Evolutionary conservation across 129 eudicot species (phyloP), one percentile per base, ranked within the genome.

Genomic region (Chrysanthemum seticuspe): DNA sequence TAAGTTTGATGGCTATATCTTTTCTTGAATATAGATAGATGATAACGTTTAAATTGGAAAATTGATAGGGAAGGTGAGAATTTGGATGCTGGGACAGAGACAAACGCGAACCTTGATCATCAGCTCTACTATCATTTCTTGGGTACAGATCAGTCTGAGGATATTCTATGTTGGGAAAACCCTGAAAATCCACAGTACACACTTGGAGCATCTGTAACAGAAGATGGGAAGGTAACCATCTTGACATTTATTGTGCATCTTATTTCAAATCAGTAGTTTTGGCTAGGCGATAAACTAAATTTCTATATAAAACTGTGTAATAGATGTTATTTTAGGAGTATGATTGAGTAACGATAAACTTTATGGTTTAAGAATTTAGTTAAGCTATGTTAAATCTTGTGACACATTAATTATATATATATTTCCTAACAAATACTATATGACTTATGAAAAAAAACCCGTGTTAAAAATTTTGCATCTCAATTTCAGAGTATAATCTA

Each of bases 41-140:
- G 6, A 67, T 59, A 47, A 48, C 36, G n/a, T 68, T 48, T 62
- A 12, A 15, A 11, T 13, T 54, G 19, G 36, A 25, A n/a, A 54
- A 53, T 78, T 52, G 49, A 5, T 47, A 93, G 99, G 81, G 91
- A 90, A 65, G 97, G 93, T 50, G 95, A 86, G 29, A 78, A 88
- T 36, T 80, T 87, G 75, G 97, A 91, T 80, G 99, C 91, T 53
- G 99, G 99, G 59, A 95, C 97, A 27, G 97, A 95, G 80, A 95
- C 97, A 13, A 80, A 86, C 47, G 70, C 83, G 4, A 90, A 88
- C 65, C 85, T 90, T 19, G 82, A 95, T 80, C 92, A 94, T 65
- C 89, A 84, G 77, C 61, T 90, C 3, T 95, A 95, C 70, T 95
- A 95, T 78, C 99, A 95, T 85, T 83, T 77, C 66, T 78, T 95